These are phyloP conservation scores for Lonicera japonica DNA, from an alignment of 129 eudicot genomes.

Conservation along the genomic window DNA sequence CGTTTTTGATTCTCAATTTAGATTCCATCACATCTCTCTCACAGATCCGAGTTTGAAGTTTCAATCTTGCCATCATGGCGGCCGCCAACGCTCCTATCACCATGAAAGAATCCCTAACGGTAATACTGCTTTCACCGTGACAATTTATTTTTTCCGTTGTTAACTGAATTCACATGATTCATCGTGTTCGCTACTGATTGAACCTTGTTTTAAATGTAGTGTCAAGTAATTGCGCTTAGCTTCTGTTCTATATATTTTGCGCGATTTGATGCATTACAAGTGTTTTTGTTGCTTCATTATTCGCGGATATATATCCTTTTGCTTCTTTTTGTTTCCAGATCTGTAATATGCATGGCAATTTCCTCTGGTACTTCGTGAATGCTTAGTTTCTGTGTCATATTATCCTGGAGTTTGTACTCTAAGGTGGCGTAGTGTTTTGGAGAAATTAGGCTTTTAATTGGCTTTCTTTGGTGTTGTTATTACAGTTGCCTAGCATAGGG, in stretches of 20 bases:
- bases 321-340: slow-evolving; percentile 23
- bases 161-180: slow-evolving; percentile 18
- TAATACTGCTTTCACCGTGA: slow-evolving; percentile 11
- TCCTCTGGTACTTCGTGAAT: background rate
- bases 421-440: background rate
- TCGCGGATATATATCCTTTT: background rate
- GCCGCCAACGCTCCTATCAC: slow-evolving; percentile 97
- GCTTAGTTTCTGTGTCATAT: too few relatives aligned
- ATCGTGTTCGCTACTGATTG: slow-evolving; percentile 1
- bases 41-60: slow-evolving; percentile 9
- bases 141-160: background rate
- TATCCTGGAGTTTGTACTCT: background rate
- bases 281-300: background rate
- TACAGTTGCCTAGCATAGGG: slow-evolving; percentile 85
- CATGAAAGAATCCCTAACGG: slow-evolving; percentile 97
- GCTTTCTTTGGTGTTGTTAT: slow-evolving; percentile 19
- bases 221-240: background rate
- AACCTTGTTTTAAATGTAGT: slow-evolving; percentile 5
- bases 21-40: background rate
- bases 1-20: too few relatives aligned
- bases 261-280: slow-evolving; percentile 17
- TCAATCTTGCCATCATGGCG: slow-evolving; percentile 72
- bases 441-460: background rate
- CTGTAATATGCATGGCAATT: slow-evolving; percentile 12
- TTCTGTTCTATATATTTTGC: background rate